Percentiles rank a stretch among this genome's conserved stretches.
phyloP scores from a whole-genome alignment of 2,329 filamentous ascomycete species.

The Mollisia scopiformis region DNA sequence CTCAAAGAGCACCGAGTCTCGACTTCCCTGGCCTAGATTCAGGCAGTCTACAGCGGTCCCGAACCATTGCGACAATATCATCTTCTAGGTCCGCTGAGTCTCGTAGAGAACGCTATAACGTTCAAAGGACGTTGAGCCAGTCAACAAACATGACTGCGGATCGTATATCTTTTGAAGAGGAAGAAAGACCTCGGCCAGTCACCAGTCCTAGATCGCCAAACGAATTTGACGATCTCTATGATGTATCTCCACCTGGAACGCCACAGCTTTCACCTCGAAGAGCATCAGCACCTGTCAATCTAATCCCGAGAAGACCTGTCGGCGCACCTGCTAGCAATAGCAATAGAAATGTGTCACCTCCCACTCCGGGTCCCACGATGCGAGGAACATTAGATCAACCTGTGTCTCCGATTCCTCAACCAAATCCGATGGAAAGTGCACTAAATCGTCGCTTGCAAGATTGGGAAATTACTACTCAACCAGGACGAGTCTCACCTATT shows the following conservation, averaged over 20 bases:
- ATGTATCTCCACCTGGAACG: slow-evolving; percentile 38
- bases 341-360: slow-evolving; percentile 1
- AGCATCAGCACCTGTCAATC: slow-evolving; percentile 12
- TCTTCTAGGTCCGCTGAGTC: slow-evolving; percentile 27
- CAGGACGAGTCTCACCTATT: background rate
- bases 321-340: slow-evolving; percentile 16
- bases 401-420: slow-evolving; percentile 30
- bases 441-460: slow-evolving; percentile 17
- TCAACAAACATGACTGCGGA: slow-evolving; percentile 35
- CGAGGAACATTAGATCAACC: slow-evolving; percentile 27
- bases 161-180: slow-evolving; percentile 26
- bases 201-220: slow-evolving; percentile 34
- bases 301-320: slow-evolving; percentile 30
- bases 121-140: slow-evolving; percentile 42
- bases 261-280: slow-evolving; percentile 27
- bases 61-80: slow-evolving; percentile 27
- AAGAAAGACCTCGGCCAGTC: slow-evolving; percentile 34
- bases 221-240: slow-evolving; percentile 37
- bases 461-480: slow-evolving; percentile 16
- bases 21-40: slow-evolving; percentile 31
- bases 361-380: slow-evolving; percentile 18
- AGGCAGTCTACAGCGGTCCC: slow-evolving; percentile 29
- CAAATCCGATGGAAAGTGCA: background rate
- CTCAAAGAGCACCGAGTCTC: slow-evolving; percentile 25
- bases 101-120: slow-evolving; percentile 30